phyloP scores from a whole-genome alignment of 257 asterid genomes.

The Echites panduratus region DNA sequence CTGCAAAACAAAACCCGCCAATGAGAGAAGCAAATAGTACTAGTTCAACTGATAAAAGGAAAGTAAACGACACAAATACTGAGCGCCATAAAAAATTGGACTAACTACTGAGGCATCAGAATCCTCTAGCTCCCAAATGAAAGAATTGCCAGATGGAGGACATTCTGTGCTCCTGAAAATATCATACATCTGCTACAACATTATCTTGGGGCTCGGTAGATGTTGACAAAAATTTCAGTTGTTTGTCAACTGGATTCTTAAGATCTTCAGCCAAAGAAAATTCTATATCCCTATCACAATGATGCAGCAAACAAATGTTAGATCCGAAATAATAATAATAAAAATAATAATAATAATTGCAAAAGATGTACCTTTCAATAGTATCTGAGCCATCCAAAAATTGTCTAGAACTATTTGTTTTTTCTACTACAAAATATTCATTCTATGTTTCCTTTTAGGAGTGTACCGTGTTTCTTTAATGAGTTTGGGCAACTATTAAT shows the following conservation, averaged over 20 bases:
- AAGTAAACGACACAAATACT: neutral
- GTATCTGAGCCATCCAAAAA: slow-evolving; percentile 36
- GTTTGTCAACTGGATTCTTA: slow-evolving; percentile 30
- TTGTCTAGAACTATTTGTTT: slow-evolving; percentile 38
- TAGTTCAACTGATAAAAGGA: neutral
- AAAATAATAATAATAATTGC: neutral
- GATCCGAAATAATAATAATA: no score
- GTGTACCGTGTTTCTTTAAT: no score
- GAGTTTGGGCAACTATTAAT: no score
- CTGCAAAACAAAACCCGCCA: slow-evolving; percentile 40
- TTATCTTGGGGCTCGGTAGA: slow-evolving; percentile 35
- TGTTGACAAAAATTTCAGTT: slow-evolving; percentile 38
- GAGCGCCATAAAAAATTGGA: slow-evolving; percentile 5
- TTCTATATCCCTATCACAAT: slow-evolving; percentile 46
- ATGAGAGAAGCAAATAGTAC: neutral
- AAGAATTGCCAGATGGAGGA: slow-evolving; percentile 45
- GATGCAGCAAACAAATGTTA: slow-evolving; percentile 12
- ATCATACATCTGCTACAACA: slow-evolving; percentile 38
- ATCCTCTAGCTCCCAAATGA: slow-evolving; percentile 51
- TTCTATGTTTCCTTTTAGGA: no score
- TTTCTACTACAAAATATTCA: slow-evolving; percentile 40
- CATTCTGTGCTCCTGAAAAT: slow-evolving; percentile 36
- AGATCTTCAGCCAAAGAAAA: slow-evolving; percentile 40
- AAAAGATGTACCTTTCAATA: slow-evolving; percentile 47
- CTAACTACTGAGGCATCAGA: slow-evolving; percentile 83